These are phyloP conservation scores for Verbena officinalis DNA, from an alignment of 257 asterid genomes.

Conservation along the genomic window DNA sequence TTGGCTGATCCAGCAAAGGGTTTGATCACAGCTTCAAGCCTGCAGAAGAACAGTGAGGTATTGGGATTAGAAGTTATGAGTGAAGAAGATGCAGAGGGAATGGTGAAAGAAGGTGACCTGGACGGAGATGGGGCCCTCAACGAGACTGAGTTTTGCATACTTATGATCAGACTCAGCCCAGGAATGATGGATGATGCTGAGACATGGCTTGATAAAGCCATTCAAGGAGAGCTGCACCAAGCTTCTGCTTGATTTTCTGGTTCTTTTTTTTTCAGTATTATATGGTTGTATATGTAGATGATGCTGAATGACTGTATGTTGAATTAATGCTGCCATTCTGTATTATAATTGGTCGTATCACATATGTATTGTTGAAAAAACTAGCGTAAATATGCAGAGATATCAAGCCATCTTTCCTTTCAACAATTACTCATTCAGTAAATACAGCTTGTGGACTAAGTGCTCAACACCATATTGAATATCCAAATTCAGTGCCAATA, in stretches of 20 bases:
- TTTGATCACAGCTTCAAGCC: constrained; percentile 57
- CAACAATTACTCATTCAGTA: no score
- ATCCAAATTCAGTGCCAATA: background rate
- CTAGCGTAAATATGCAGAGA: background rate
- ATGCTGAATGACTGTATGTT: background rate
- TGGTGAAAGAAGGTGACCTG: constrained; percentile 80
- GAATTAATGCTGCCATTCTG: background rate
- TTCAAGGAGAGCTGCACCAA: constrained; percentile 39
- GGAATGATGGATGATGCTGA: constrained; percentile 89
- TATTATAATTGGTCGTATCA: background rate
- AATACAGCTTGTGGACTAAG: background rate
- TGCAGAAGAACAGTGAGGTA: constrained; percentile 49
- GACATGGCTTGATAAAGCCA: constrained; percentile 78
- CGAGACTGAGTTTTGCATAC: constrained; percentile 70
- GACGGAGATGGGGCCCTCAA: constrained; percentile 74
- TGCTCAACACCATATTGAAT: background rate
- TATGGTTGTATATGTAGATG: background rate
- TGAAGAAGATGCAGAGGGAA: constrained; percentile 60
- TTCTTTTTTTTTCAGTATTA: background rate
- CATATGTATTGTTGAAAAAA: background rate
- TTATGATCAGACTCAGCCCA: constrained; percentile 89
- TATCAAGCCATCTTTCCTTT: background rate
- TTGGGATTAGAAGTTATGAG: constrained; percentile 72
- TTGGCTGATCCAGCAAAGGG: constrained; percentile 56
- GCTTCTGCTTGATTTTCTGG: constrained; percentile 15